Conservation (phyloP, 2,329 filamentous ascomycete genomes). For the Neobulgaria alba region DNA sequence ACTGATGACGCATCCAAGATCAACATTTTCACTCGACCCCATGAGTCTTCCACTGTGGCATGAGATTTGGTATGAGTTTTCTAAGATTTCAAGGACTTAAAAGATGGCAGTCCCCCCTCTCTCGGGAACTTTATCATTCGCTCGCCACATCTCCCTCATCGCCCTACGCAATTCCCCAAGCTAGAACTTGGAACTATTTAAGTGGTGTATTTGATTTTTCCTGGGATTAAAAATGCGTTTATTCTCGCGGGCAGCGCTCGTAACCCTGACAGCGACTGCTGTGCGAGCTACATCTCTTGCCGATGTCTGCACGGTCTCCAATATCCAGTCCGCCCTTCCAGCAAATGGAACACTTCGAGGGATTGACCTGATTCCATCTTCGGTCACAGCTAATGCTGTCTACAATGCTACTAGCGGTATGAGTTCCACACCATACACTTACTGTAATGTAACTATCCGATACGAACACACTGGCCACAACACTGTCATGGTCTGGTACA, state of each 20-base stretch:
- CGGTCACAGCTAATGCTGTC: constrained; percentile 33
- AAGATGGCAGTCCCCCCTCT: background rate
- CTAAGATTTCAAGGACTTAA: background rate
- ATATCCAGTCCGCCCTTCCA: constrained; percentile 35
- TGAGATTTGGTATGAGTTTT: background rate
- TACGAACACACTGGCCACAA: constrained; percentile 25
- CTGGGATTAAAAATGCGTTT: background rate
- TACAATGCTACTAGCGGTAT: constrained; percentile 29
- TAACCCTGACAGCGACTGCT: background rate
- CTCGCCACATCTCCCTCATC: background rate
- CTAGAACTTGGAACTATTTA: background rate
- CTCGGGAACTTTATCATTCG: background rate
- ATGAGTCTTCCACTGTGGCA: background rate
- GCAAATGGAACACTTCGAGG: constrained; percentile 35
- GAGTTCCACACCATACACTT: constrained; percentile 22
- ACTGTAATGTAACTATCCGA: constrained; percentile 28
- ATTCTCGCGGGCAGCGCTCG: background rate
- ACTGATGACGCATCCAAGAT: background rate
- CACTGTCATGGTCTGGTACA: constrained; percentile 29
- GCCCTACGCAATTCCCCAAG: too few species aligned
- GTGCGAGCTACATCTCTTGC: constrained; percentile 20
- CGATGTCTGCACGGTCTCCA: constrained; percentile 35
- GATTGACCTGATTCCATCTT: constrained; percentile 33
- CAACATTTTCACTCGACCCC: background rate
- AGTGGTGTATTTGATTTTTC: background rate